These are phyloP conservation scores for Gossypium aridum DNA, from an alignment of 441 rosid genomes.

Conservation along the genomic window DNA sequence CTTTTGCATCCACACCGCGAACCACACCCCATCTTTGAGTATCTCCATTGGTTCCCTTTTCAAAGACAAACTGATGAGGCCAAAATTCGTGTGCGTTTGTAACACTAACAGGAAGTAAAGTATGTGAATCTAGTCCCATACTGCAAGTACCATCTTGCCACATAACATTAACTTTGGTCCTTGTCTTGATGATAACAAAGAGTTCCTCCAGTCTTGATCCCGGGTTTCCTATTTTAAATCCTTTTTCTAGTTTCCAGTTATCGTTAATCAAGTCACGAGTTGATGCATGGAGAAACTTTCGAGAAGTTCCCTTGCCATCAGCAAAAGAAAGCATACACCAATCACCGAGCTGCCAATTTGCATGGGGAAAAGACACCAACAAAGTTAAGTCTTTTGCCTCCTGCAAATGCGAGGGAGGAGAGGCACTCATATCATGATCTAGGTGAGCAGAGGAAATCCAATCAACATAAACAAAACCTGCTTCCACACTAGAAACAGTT, in stretches of 20 bases:
- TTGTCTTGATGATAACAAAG: slow-evolving; percentile 57
- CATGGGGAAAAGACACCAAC: slow-evolving; percentile 63
- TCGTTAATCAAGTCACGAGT: slow-evolving; percentile 16
- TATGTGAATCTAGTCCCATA: slow-evolving; percentile 46
- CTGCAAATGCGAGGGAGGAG: slow-evolving; percentile 48
- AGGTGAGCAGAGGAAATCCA: slow-evolving; percentile 66
- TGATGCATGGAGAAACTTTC: slow-evolving; percentile 20
- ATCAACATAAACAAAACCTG: slow-evolving; percentile 62
- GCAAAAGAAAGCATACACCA: slow-evolving; percentile 65
- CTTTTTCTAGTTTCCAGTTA: slow-evolving; percentile 26
- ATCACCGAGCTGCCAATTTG: slow-evolving; percentile 91
- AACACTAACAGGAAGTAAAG: slow-evolving; percentile 50
- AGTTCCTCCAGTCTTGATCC: slow-evolving; percentile 31
- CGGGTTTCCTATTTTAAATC: slow-evolving; percentile 26
- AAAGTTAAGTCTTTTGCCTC: slow-evolving; percentile 48
- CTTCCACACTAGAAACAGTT: slow-evolving; percentile 58
- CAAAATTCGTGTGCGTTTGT: slow-evolving; percentile 78
- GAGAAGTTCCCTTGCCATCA: slow-evolving; percentile 23
- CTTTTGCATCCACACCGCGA: slow-evolving; percentile 57
- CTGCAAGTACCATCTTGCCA: slow-evolving; percentile 86
- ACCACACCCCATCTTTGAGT: slow-evolving; percentile 70
- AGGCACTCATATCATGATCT: slow-evolving; percentile 26
- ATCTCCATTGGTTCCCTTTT: slow-evolving; percentile 40
- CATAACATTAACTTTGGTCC: slow-evolving; percentile 56
- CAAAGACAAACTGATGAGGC: slow-evolving; percentile 84